Evolutionary conservation across 352 stramenopile genomes (phyloP).

Genomic region (Phytophthora chlamydospora): DNA sequence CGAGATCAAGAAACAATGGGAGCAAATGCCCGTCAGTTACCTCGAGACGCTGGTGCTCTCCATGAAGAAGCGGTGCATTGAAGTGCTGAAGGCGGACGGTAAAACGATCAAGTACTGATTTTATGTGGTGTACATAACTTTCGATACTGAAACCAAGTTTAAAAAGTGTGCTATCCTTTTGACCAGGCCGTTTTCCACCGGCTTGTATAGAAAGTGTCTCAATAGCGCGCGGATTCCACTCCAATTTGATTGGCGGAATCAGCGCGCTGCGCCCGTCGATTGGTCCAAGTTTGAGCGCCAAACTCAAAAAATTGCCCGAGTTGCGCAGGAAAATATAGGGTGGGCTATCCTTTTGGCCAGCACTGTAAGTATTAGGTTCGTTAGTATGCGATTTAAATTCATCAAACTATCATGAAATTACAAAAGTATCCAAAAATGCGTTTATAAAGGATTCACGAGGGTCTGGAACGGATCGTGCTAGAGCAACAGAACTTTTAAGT

Average conservation of each 20-base stretch:
- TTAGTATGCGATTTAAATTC: too few relatives aligned
- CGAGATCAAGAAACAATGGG: constrained; percentile 9
- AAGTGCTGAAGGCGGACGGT: too few relatives aligned
- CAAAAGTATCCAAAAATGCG: too few relatives aligned
- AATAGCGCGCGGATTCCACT: background rate
- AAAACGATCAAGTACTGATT: too few relatives aligned
- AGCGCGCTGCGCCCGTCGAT: background rate
- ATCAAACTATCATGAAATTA: too few relatives aligned
- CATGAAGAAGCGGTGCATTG: constrained; percentile 19
- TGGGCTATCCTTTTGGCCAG: constrained; percentile 11
- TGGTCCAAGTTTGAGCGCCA: constrained; percentile 7
- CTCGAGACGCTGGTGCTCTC: constrained; percentile 14
- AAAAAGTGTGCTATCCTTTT: constrained; percentile 10
- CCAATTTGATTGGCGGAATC: constrained; percentile 7
- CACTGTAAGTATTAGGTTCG: too few relatives aligned
- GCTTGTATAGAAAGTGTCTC: constrained; percentile 12
- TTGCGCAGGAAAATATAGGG: constrained; percentile 9
- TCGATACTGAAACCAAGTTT: too few relatives aligned
- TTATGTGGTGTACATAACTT: too few relatives aligned
- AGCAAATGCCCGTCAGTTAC: constrained; percentile 4
- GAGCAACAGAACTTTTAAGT: too few relatives aligned
- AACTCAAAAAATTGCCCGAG: constrained; percentile 7
- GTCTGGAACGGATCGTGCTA: too few relatives aligned
- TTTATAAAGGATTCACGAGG: too few relatives aligned
- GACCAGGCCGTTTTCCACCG: background rate